Conservation (phyloP, 805 yeast species). For the Wickerhamiella nectarea region DNA sequence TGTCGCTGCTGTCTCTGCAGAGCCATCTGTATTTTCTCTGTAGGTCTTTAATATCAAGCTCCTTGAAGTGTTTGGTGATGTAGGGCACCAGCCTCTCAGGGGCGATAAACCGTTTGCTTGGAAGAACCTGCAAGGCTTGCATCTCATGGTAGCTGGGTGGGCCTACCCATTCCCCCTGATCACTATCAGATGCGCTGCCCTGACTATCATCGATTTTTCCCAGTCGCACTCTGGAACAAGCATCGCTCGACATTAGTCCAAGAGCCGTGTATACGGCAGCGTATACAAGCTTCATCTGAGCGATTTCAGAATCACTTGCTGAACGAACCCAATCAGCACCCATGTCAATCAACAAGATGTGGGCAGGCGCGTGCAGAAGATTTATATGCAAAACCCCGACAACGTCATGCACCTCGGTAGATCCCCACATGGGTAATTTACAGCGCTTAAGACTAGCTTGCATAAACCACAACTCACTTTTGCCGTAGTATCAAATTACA, state of each 20-base stretch:
- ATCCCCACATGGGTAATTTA: no score
- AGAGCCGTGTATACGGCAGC: constrained; percentile 5
- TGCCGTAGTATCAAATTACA: no score
- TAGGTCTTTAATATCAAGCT: not conserved
- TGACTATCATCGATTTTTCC: not conserved
- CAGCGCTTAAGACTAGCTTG: no score
- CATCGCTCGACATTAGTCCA: not conserved
- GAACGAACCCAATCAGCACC: constrained; percentile 3
- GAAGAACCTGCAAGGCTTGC: not conserved
- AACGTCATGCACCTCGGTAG: not conserved
- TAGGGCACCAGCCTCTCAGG: not conserved
- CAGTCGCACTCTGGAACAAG: not conserved
- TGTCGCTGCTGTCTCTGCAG: not conserved
- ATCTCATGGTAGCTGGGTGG: not conserved
- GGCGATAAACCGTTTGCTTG: constrained; percentile 1
- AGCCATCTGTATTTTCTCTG: not conserved
- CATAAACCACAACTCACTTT: no score
- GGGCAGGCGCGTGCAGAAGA: no score
- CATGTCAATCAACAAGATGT: no score
- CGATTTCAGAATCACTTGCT: constrained; percentile 4
- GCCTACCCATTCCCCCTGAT: not conserved
- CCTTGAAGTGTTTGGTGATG: constrained; percentile 1
- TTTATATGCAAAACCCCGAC: not conserved
- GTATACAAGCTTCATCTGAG: constrained; percentile 7
- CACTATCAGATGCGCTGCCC: not conserved